Evolutionary conservation across 257 asterid genomes (phyloP).

Genomic region (Penstemon eatonii): DNA sequence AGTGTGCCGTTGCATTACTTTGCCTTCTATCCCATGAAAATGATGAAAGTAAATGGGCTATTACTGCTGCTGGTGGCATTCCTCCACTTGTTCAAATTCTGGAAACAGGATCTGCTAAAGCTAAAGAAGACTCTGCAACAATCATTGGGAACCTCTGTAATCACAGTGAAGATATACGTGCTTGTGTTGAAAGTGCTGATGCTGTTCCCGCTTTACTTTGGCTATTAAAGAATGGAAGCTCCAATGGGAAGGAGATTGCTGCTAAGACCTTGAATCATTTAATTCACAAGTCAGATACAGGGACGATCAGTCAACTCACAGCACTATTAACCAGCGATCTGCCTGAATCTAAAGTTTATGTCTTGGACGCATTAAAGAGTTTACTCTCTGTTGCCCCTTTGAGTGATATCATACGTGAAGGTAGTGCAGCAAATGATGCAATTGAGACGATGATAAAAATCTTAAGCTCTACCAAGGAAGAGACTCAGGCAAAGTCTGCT

Average conservation of each 20-base stretch:
- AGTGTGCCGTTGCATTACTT: constrained; percentile 94
- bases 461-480: constrained; percentile 74
- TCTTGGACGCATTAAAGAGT: constrained; percentile 86
- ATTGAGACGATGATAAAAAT: constrained; percentile 90
- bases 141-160: constrained; percentile 97
- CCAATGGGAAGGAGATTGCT: constrained; percentile 96
- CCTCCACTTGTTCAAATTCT: constrained; percentile 98
- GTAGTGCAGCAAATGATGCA: constrained; percentile 98
- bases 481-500: constrained; percentile 91
- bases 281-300: constrained; percentile 98
- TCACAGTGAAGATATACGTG: constrained; percentile 99
- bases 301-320: constrained; percentile 96
- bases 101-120: constrained; percentile 96
- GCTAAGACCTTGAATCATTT: constrained; percentile 94
- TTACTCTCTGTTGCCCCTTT: constrained; percentile 88
- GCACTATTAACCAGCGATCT: constrained; percentile 87
- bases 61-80: constrained; percentile 99
- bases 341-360: constrained; percentile 95
- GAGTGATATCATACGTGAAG: constrained; percentile 83
- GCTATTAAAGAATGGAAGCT: constrained; percentile 93
- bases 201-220: constrained; percentile 98
- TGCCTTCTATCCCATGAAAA: constrained; percentile 88
- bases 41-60: constrained; percentile 99
- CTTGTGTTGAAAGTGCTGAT: constrained; percentile 99
- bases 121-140: constrained; percentile 97